Conservation (phyloP, 2,329 filamentous ascomycete genomes). For the Phialophora macrospora region DNA sequence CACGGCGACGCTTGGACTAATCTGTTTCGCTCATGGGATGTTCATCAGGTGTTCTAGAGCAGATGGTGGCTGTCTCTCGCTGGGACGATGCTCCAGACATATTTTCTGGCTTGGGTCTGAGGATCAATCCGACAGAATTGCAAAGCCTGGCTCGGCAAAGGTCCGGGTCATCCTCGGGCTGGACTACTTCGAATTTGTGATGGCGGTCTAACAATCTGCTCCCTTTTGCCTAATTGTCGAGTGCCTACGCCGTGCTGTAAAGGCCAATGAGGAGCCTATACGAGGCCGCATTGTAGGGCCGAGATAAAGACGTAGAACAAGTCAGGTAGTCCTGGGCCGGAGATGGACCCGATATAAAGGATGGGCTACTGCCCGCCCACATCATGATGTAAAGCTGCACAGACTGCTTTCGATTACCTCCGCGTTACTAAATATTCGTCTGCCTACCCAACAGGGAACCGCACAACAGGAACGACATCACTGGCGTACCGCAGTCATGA, state of each 20-base stretch:
- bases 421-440: no score
- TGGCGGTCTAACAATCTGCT: background rate
- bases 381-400: conserved; percentile 4
- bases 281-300: background rate
- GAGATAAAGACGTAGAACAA: background rate
- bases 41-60: background rate
- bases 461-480: background rate
- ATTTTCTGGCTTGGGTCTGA: background rate
- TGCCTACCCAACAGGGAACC: background rate
- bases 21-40: background rate
- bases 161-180: conserved; percentile 18
- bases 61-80: background rate
- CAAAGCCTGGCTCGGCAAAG: background rate
- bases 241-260: background rate
- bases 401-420: background rate
- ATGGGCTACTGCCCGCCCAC: background rate
- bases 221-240: conserved; percentile 10
- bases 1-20: background rate
- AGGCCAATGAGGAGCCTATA: conserved; percentile 1
- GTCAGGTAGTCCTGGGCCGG: background rate
- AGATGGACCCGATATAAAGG: background rate
- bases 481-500: conserved; percentile 10
- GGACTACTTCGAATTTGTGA: background rate
- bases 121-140: background rate
- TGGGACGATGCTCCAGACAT: background rate